Evolutionary conservation across 192 early-diverging fungal species (phyloP), one percentile per base, ranked within the genome.

Genomic region (Spizellomyces sp.): DNA sequence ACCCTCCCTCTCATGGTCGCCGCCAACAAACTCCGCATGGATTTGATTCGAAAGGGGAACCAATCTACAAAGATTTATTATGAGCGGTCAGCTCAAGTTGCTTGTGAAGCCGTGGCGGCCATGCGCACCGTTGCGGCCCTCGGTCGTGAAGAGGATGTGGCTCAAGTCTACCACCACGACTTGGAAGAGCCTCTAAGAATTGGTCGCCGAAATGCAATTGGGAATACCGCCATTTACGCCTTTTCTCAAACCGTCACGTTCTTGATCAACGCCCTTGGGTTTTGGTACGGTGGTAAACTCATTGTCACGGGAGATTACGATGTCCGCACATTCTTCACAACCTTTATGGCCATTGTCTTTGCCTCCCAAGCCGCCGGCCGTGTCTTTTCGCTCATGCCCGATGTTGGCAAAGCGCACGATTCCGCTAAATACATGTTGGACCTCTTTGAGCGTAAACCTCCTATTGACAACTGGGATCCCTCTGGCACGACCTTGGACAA

Each of bases 61-160:
- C 48, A 62, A 21, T 70, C 74, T 62, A 89, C 86, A 36, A 89
- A 92, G 75, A 84, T 78, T 56, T 89, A 90, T 1, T 93, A 95
- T 80, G 90, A 93, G 69, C 71, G 82, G 42, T 87, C 90, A 15
- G 93, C 90, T 64, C 89, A 94, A 77, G 87, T 93, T 64, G 93
- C 94, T 27, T 83, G 86, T 71, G 94, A 98, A 79, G 90, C 93
- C 5, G 90, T 96, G 43, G 77, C 85, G 17, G 89, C 92, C 63
- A 91, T 98, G 41, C 91, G 93, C 56, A 98, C 96, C 1, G 91
- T 98, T 22, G 86, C 90, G 43, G 82, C 93, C 6, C 83, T 98
- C 43, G 91, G 86, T 14, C 86, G 89, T 55, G 90, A 94, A 77
- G 77, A 80, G 42, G 78, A 81, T 17, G 93, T 97, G 64, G 89